These are phyloP conservation scores for Candida tammaniensis DNA, from an alignment of 805 yeast species.

Conservation along the genomic window DNA sequence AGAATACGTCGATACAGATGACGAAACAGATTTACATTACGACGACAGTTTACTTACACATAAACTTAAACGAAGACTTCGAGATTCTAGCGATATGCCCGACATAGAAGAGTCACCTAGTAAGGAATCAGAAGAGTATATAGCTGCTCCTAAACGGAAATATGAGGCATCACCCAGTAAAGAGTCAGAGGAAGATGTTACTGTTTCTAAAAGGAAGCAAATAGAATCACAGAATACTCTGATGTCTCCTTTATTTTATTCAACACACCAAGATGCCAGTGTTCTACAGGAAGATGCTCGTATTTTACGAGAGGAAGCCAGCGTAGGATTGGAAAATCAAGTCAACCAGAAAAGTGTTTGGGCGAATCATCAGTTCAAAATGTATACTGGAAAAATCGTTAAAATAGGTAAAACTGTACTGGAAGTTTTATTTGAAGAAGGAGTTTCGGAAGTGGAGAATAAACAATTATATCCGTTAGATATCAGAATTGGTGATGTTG, in stretches of 20 bases:
- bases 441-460: conserved; percentile 30
- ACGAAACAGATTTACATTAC: conserved; percentile 12
- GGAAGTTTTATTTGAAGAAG: conserved; percentile 42
- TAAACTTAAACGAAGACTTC: conserved; percentile 14
- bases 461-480: conserved; percentile 46
- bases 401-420: conserved; percentile 23
- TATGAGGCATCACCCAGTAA: no score
- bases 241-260: no score
- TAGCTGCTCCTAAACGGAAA: no score
- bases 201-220: neutral
- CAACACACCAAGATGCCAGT: no score
- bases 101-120: conserved; percentile 3
- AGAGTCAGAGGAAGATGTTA: neutral
- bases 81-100: neutral
- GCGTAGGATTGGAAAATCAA: neutral
- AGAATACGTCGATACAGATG: conserved; percentile 13
- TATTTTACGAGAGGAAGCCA: neutral
- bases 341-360: conserved; percentile 49
- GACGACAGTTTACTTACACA: conserved; percentile 28
- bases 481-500: conserved; percentile 54
- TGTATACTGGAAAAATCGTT: conserved; percentile 49
- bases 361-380: conserved; percentile 48
- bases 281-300: neutral
- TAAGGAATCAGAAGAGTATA: conserved; percentile 1
- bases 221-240: conserved; percentile 4